These are phyloP conservation scores for Agaricales sp. DNA, from an alignment of 1,284 basidiomycete species.

Conservation along the genomic window DNA sequence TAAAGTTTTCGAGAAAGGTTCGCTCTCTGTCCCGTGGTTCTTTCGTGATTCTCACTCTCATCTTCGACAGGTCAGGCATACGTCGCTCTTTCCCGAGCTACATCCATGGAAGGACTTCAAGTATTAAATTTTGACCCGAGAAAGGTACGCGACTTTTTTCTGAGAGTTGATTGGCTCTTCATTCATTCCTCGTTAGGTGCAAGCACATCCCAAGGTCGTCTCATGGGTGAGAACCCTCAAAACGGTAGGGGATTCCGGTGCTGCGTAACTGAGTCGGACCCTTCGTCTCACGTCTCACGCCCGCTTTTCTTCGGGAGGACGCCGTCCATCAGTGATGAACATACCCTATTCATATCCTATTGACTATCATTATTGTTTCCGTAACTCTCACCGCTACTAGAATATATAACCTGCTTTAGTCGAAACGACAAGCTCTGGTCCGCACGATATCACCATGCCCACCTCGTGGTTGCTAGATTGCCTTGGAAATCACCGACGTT, in stretches of 20 bases:
- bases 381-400: neutral
- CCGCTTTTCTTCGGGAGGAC: no score
- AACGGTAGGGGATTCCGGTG: neutral
- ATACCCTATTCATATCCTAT: neutral
- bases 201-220: neutral
- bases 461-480: no score
- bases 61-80: conserved; percentile 71
- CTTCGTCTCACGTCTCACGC: no score
- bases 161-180: neutral
- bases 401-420: no score
- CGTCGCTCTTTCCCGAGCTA: conserved; percentile 93
- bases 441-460: no score
- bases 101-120: conserved; percentile 84
- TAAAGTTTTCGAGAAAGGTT: conserved; percentile 84
- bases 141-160: conserved; percentile 36
- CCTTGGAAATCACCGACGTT: no score
- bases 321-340: neutral
- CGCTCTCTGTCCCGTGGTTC: conserved; percentile 11
- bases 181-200: neutral
- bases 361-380: neutral
- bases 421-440: no score
- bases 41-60: conserved; percentile 1
- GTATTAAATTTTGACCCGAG: conserved; percentile 77
- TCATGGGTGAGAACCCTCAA: neutral
- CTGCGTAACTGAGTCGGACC: no score